These are phyloP conservation scores for Posidonia australis DNA, from an alignment of 106 monocot genomes.

Conservation along the genomic window DNA sequence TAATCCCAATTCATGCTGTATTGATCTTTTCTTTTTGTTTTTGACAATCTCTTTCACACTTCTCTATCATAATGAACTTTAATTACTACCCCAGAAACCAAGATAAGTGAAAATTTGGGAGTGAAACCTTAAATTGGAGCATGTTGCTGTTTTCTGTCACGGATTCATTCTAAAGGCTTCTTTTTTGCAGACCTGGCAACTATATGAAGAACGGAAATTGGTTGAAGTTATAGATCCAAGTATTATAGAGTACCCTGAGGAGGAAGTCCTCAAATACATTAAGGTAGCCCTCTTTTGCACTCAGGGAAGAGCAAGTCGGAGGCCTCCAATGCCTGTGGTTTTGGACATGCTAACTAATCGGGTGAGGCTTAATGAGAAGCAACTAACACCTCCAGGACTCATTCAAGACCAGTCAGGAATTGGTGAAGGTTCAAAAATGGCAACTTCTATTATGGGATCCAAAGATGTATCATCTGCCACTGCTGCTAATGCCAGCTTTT, in stretches of 20 bases:
- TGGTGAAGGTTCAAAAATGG: constrained; percentile 9
- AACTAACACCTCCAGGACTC: constrained; percentile 48
- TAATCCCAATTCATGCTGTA: too few relatives aligned
- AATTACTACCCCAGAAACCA: too few relatives aligned
- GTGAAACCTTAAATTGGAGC: too few relatives aligned
- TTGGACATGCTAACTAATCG: constrained; percentile 52
- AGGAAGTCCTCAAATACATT: constrained; percentile 43
- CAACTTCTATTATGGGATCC: constrained; percentile 8
- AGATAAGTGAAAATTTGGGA: too few relatives aligned
- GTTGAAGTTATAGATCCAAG: constrained; percentile 39
- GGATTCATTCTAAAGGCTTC: too few relatives aligned
- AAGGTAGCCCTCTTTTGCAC: constrained; percentile 68
- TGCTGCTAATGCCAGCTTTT: neutral
- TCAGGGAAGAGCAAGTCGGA: constrained; percentile 40
- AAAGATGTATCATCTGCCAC: constrained; percentile 5
- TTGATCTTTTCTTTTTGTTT: too few relatives aligned
- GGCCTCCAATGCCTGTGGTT: constrained; percentile 59
- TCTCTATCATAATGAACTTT: too few relatives aligned
- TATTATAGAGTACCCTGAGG: constrained; percentile 47
- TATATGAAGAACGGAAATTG: constrained; percentile 41
- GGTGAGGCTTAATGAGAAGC: constrained; percentile 32
- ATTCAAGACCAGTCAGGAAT: constrained; percentile 17
- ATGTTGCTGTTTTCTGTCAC: too few relatives aligned
- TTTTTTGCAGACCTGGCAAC: constrained; percentile 57
- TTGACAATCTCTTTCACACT: too few relatives aligned